Evolutionary conservation across 2,329 filamentous ascomycete genomes (phyloP).

Genomic region (Verticillium tricorpus): DNA sequence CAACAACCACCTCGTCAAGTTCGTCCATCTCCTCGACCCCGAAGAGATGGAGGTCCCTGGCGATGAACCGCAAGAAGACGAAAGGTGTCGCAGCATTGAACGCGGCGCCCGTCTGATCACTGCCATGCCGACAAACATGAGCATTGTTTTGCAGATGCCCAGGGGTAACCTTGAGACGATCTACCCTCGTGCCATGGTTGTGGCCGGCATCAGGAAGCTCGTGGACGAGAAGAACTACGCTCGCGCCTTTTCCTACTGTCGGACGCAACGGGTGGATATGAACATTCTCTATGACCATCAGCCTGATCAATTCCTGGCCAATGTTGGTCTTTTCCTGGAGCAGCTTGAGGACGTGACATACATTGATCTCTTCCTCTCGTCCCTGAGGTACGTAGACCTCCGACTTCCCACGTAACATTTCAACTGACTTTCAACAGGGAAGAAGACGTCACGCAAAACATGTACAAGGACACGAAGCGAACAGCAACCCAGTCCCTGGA

Average conservation of each 20-base stretch:
- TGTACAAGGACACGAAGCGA: constrained; percentile 82
- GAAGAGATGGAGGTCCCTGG: constrained; percentile 71
- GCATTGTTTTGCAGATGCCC: constrained; percentile 88
- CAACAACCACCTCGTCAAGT: constrained; percentile 87
- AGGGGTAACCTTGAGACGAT: constrained; percentile 94
- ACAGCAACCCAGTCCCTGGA: not conserved
- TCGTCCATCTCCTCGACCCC: constrained; percentile 70
- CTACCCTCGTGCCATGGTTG: constrained; percentile 84
- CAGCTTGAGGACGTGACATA: constrained; percentile 78
- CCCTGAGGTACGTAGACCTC: constrained; percentile 58
- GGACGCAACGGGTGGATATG: constrained; percentile 93
- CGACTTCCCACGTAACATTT: not conserved
- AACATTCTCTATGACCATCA: constrained; percentile 94
- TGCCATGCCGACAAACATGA: constrained; percentile 83
- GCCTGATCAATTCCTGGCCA: constrained; percentile 78
- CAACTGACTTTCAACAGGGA: constrained; percentile 47
- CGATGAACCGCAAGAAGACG: constrained; percentile 88
- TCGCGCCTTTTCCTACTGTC: constrained; percentile 80
- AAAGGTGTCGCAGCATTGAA: constrained; percentile 88
- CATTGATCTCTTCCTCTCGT: constrained; percentile 88
- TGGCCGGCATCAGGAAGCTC: constrained; percentile 79
- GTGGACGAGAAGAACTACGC: constrained; percentile 79
- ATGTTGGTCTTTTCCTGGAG: constrained; percentile 71
- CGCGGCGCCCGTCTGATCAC: constrained; percentile 83
- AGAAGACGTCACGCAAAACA: constrained; percentile 88